Conservation (phyloP, 2,329 filamentous ascomycete species). For the Chaetoscypha palmicola region DNA sequence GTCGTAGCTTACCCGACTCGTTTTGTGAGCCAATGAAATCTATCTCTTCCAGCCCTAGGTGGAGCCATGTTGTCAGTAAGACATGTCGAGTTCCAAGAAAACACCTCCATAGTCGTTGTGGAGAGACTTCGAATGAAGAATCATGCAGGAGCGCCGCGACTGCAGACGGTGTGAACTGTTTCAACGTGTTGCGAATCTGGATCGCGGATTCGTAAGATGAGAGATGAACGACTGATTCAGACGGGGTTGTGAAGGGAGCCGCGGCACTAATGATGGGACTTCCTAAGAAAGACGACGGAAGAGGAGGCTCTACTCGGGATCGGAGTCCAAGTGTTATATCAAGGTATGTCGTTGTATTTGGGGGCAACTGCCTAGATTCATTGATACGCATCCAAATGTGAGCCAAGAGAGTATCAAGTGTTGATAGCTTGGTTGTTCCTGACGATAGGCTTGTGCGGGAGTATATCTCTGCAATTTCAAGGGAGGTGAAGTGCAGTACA, state of each 20-base stretch:
- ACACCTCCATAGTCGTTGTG: constrained; percentile 42
- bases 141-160: constrained; percentile 38
- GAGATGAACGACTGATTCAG: constrained; percentile 8
- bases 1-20: constrained; percentile 24
- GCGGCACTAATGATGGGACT: constrained; percentile 38
- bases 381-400: constrained; percentile 41
- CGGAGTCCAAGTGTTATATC: constrained; percentile 38
- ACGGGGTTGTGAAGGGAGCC: constrained; percentile 18
- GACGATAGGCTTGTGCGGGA: constrained; percentile 14
- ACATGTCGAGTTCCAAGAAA: constrained; percentile 38
- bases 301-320: constrained; percentile 32
- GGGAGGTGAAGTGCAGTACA: constrained; percentile 34
- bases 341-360: constrained; percentile 29
- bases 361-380: constrained; percentile 31
- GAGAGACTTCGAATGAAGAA: constrained; percentile 36
- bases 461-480: constrained; percentile 33
- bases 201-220: constrained; percentile 19
- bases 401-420: constrained; percentile 40
- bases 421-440: constrained; percentile 29
- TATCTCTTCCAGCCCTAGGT: constrained; percentile 34
- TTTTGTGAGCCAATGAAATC: constrained; percentile 31
- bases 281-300: constrained; percentile 37
- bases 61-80: constrained; percentile 40
- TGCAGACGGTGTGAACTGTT: constrained; percentile 33
- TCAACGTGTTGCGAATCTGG: constrained; percentile 32